Evolutionary conservation across 495 filamentous ascomycete genomes (phyloP).

Genomic region (Venustampulla echinocandica): DNA sequence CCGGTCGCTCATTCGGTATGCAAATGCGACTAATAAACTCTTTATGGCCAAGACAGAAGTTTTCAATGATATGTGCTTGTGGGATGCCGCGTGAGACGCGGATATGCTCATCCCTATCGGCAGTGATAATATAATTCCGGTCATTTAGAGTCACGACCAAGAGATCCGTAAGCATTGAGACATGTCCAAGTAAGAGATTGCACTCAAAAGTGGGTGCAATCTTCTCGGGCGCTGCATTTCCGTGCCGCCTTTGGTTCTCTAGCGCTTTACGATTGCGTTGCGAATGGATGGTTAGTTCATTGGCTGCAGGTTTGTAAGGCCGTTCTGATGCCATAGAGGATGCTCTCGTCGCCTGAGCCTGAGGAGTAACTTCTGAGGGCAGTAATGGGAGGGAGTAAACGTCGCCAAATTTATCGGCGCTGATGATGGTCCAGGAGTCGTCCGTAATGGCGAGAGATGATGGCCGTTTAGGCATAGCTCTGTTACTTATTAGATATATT

Average conservation of each 20-base stretch:
- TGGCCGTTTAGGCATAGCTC: constrained; percentile 82
- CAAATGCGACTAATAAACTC: constrained; percentile 73
- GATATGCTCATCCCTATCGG: constrained; percentile 95
- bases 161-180: constrained; percentile 83
- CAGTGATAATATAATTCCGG: constrained; percentile 70
- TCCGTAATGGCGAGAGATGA: constrained; percentile 61
- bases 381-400: constrained; percentile 83
- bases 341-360: constrained; percentile 2
- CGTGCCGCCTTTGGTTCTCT: constrained; percentile 56
- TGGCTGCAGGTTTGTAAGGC: constrained; percentile 51
- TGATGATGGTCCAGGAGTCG: constrained; percentile 62
- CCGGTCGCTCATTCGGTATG: constrained; percentile 43
- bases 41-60: constrained; percentile 77
- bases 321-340: constrained; percentile 13
- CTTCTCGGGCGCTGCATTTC: constrained; percentile 34
- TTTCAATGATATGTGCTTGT: constrained; percentile 81
- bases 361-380: constrained; percentile 1
- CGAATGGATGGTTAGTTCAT: constrained; percentile 72
- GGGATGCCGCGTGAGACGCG: constrained; percentile 77
- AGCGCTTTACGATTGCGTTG: constrained; percentile 66
- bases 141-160: constrained; percentile 34
- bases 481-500: constrained; percentile 25
- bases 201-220: constrained; percentile 52
- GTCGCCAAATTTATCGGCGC: constrained; percentile 92
- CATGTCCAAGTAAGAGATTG: constrained; percentile 76